Evolutionary conservation across 768 basidiomycete species (phyloP), one percentile per base, ranked within the genome.

Genomic region (Grammothele lineata): DNA sequence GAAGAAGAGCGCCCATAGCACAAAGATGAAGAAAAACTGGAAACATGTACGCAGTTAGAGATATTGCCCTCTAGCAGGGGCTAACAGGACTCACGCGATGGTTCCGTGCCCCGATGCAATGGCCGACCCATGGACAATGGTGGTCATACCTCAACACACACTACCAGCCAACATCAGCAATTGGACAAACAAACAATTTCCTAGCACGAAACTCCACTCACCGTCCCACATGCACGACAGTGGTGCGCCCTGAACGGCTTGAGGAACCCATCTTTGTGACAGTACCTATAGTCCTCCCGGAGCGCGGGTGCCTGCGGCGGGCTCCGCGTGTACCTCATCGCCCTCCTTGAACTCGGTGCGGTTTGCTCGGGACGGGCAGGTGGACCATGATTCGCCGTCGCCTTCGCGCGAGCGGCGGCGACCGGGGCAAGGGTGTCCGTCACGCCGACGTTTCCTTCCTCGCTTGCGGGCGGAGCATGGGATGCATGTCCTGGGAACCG

Each of bases 61-160:
- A n/a, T n/a, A n/a, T n/a, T n/a, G n/a, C n/a, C n/a, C n/a, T n/a
- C n/a, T n/a, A n/a, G 22, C 11, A 17, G 10, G 38, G 9, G 45
- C 72, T 18, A n/a, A n/a, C n/a, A n/a, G n/a, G n/a, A n/a, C n/a
- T n/a, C 48, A 86, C 89, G 67, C 92, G 92, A 55, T 94, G 87
- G 61, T 97, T 97, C 32, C 80, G 78, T 41, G 92, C 93, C 10
- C 93, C 93, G 17, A 96, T 90, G 55, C 93, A 97, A 59, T 92
- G 89, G 10, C 93, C 93, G 43, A 97, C 84, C 93, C 87, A 92
- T 40, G 90, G 90, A 66, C 90, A 93, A 59, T 93, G 91, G 65
- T 93, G 90, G 59, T 93, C 90, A 55, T 83, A 92, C 62, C 80
- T 85, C 38, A 93, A 62, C 5, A 92, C 72, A 58, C 91, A 92